Base-by-base conservation (phyloP, 371 early-diverging fungal genomes). In the Lichtheimia ornata region DNA sequence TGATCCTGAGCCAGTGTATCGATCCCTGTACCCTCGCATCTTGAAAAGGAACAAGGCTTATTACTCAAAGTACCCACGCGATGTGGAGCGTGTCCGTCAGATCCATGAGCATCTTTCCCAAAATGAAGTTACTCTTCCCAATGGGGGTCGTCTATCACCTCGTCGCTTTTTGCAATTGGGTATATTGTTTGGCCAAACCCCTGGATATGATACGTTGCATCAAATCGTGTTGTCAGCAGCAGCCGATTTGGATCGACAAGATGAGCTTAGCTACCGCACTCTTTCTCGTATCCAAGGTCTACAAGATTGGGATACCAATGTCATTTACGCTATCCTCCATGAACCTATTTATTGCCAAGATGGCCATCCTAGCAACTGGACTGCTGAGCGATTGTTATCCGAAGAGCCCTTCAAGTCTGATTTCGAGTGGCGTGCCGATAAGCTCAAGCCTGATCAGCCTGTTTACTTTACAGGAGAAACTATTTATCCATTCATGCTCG, bases 151-250 rank as follows among this genome's bases (percentile, higher is more conserved):
- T 13, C 78, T 91, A 25, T 83, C 91, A 18, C 79, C 87, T 4
- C 86, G 90, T 50, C 79, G 88, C 20, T 91, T 91, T 69, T 84
- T 88, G 58, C 90, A 90, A 60, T 68, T 91, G n/a, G 91, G 91
- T 15, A 55, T 88, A 12, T 50, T 64, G 18, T 89, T 91, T 76
- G 91, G 91, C 13, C 62, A 72, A 4, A 73, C 85, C 6, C 89
- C 88, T 28, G 91, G 91, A 3, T 89, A 88, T 67, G 88, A 88
- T 54, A 66, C 72, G 1, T 69, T 91, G 15, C 91, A 91, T 53
- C 63, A 74, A 28, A 59, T 83, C 41, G 84, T 89, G 15, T 56
- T 85, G 14, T 61, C 73, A 35, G 84, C 84, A 2, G 71, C 79
- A 25, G 58, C 73, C 28, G 86, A 87, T 49, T 66, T 90, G 3